Evolutionary conservation across 805 yeast genomes (phyloP), one percentile per base, ranked within the genome.

Genomic region (Candida vartiovaarae): DNA sequence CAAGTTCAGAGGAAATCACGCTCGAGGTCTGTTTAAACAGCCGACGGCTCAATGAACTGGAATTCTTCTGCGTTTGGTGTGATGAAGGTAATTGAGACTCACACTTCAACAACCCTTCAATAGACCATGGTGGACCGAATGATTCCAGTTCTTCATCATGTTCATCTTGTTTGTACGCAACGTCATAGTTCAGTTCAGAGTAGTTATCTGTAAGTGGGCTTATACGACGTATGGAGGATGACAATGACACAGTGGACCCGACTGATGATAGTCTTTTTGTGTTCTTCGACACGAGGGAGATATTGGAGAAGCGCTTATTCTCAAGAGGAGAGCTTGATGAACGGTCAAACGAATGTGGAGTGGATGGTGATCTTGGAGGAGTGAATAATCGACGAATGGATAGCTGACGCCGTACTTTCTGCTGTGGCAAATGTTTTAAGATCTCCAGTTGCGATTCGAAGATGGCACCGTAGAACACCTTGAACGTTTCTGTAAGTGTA

Each of bases 101-200:
- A 32, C 60, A 55, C 46, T 74, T 68, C 51, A 80, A 66, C 32
- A 84, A 55, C 2, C 93, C 91, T 62, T 84, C 91, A 56, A 84
- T 81, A 44, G 80, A 71, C 78, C 86, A 84, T 1, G 93, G 91
- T 1, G 90, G 79, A 2, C 91, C 91, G 41, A 72, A 72, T 38
- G 78, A 66, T 54, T 81, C 89, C 45, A 82, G 65, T 33, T 75
- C 75, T 50, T 75, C 69, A 59, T 82, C 88, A 45, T 70, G 72
- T 30, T 71, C 71, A 50, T 73, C 72, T 51, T 65, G 70, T 26
- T 50, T 43, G 28, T 54, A 59, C 27, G 57, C 53, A 20, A 57
- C 54, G 11, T 52, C 49, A 33, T 67, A 75, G 32, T 49, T 50
- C 11, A 32, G n/a, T 8, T 50, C 55, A 3, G 38, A 29, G 24